Base-by-base conservation (phyloP, 768 basidiomycete species). In the Psilocybe azurescens region DNA sequence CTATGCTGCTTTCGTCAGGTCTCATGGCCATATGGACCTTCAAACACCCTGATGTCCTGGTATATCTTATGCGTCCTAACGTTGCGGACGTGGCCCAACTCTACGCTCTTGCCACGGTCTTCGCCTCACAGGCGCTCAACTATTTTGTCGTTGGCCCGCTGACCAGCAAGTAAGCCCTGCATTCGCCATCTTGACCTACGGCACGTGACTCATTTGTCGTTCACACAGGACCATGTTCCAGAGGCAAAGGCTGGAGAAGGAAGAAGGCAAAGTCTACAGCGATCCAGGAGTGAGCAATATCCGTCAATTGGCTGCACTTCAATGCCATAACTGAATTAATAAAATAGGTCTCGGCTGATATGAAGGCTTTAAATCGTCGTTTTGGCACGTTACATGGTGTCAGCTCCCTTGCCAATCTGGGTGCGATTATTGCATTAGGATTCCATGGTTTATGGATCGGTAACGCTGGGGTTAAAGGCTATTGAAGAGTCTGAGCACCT, bases 361-460 rank as follows among this genome's bases (percentile, higher is more conserved):
- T 94, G 88, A 89, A 88, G 71, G 80, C 81, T 2, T 69, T 93
- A 63, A 91, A 88, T 75, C 79, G 79, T 65, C 81, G 79, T 49
- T 95, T 95, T 71, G 84, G 84, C 2, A 75, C 75, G 66, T 77
- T 90, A 56, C 91, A 94, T 70, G 89, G 89, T 8, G 70, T 90
- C 65, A 88, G 88, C 71, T 88, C 87, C 5, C 75, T 90, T 24
- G 81, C 85, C 58, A 93, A 92, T 73, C 75, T 92, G 38, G 68
- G 73, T 14, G 81, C 87, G 8, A 79, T 93, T 64, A 71, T 89
- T 57, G 83, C 85, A 2, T 71, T 91, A 52, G 74, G 75, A 36
- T 87, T 90, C 76, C 90, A 91, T 65, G 91, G 91, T 13, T 72
- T 91, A 41, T 91, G 86, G 86, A 83, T 91, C 48, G 90, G 85